phyloP scores from a whole-genome alignment of 306 rosid species.

The Cucumis hystrix region DNA sequence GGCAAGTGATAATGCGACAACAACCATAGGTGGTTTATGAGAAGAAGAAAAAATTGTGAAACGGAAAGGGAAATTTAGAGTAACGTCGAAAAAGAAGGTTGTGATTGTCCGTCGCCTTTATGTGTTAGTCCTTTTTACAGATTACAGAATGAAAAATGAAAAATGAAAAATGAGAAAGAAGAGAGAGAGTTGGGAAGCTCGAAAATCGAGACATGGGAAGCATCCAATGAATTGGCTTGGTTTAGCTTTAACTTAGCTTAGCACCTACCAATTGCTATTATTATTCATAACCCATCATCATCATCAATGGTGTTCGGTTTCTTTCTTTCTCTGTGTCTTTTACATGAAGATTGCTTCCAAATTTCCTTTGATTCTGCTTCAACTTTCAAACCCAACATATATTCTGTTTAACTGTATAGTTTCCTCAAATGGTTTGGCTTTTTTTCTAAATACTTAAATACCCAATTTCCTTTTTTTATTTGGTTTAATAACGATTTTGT shows the following conservation, averaged over 20 bases:
- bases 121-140: conserved; percentile 17
- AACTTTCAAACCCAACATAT: too few species aligned
- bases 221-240: conserved; percentile 25
- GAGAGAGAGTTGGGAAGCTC: conserved; percentile 9
- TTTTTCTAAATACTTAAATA: too few species aligned
- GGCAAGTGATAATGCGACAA: neutral
- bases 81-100: conserved; percentile 3
- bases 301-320: neutral
- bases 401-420: too few species aligned
- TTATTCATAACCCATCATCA: conserved; percentile 5
- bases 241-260: conserved; percentile 5
- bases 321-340: neutral
- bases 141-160: neutral
- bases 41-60: conserved; percentile 7
- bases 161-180: neutral
- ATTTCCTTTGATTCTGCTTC: too few species aligned
- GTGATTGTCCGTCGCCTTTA: conserved; percentile 11
- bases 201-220: conserved; percentile 29
- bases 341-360: neutral
- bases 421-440: too few species aligned
- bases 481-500: too few species aligned
- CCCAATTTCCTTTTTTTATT: too few species aligned
- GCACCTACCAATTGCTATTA: conserved; percentile 3
- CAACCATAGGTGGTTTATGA: neutral
- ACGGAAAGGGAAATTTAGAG: conserved; percentile 20